These are phyloP conservation scores for Hypoxylon cercidicola DNA, from an alignment of 495 filamentous ascomycete genomes.

Conservation along the genomic window DNA sequence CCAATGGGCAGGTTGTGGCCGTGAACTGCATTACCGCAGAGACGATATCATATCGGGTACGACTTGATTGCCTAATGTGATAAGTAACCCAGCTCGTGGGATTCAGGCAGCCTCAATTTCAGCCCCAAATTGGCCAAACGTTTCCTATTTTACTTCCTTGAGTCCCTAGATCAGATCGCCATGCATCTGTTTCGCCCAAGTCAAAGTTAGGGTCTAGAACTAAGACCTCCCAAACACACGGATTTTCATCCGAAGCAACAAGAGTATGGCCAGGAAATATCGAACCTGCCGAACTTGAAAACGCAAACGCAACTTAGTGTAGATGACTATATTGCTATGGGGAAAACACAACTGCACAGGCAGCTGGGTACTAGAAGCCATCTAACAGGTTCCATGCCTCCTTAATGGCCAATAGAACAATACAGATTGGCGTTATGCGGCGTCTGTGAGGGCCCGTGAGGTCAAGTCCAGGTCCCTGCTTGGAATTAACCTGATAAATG, in stretches of 20 bases:
- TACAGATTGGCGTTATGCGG: neutral
- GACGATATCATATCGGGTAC: constrained; percentile 5
- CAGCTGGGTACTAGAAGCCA: neutral
- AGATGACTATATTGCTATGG: no score
- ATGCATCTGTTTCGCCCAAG: constrained; percentile 6
- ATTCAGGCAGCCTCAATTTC: constrained; percentile 26
- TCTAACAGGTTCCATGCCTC: neutral
- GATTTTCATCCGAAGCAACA: no score
- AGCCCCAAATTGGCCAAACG: constrained; percentile 19
- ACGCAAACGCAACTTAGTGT: no score
- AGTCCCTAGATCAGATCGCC: constrained; percentile 5
- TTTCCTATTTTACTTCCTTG: constrained; percentile 5
- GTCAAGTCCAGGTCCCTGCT: neutral
- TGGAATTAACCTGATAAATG: neutral
- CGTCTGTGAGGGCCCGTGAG: neutral
- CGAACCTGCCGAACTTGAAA: no score
- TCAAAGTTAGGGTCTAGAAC: neutral
- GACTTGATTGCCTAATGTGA: constrained; percentile 31
- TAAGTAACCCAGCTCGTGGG: constrained; percentile 6
- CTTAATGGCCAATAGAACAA: neutral
- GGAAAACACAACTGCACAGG: neutral
- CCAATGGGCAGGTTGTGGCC: neutral
- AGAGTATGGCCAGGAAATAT: no score
- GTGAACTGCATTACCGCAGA: neutral
- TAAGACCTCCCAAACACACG: neutral